phyloP scores from a whole-genome alignment of 495 filamentous ascomycete species.

The Thermochaetoides thermophila region DNA sequence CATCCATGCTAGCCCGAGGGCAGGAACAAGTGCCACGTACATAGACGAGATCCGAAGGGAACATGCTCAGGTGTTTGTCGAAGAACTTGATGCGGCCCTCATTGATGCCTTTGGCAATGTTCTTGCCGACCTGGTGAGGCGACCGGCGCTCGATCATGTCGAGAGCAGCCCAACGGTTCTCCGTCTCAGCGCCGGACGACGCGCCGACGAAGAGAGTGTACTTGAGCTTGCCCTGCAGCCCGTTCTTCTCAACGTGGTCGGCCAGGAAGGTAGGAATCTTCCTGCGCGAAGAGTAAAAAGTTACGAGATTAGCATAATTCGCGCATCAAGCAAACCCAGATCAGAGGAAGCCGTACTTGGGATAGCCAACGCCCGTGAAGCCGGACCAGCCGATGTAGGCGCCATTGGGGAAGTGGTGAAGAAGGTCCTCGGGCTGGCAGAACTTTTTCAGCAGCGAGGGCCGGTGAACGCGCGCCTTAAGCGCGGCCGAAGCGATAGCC shows the following conservation, averaged over 20 bases:
- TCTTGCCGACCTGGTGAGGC: slow-evolving; percentile 85
- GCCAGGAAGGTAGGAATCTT: slow-evolving; percentile 74
- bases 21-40: no score
- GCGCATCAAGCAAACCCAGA: no score
- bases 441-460: slow-evolving; percentile 71
- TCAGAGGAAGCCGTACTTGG: slow-evolving; percentile 74
- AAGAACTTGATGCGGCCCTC: slow-evolving; percentile 82
- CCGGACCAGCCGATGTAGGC: slow-evolving; percentile 80
- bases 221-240: slow-evolving; percentile 65
- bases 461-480: slow-evolving; percentile 59
- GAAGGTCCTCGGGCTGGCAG: slow-evolving; percentile 61
- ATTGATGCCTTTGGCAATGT: slow-evolving; percentile 84
- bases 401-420: slow-evolving; percentile 68
- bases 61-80: slow-evolving; percentile 88
- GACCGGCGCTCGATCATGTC: slow-evolving; percentile 81
- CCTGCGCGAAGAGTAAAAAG: no score
- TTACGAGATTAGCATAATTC: no score
- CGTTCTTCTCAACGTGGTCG: slow-evolving; percentile 82
- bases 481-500: slow-evolving; percentile 49
- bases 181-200: slow-evolving; percentile 77
- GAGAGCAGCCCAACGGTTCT: slow-evolving; percentile 72
- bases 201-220: slow-evolving; percentile 84
- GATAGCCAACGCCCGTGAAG: slow-evolving; percentile 85
- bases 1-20: no score
- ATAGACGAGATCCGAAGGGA: slow-evolving; percentile 75